phyloP scores from a whole-genome alignment of 169 alveolate species.

The Plasmodium relictum region DNA sequence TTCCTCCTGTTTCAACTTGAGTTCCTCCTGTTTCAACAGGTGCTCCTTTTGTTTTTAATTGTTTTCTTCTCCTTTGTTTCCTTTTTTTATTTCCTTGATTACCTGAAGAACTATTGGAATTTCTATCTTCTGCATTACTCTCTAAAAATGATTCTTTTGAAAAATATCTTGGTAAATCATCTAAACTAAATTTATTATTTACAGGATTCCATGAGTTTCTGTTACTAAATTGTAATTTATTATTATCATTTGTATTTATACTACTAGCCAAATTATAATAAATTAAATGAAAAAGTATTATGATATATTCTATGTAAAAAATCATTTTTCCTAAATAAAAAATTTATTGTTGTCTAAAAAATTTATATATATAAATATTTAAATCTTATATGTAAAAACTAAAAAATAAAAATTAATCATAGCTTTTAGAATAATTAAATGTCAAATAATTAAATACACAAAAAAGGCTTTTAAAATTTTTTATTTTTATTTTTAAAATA shows the following conservation, averaged over 20 bases:
- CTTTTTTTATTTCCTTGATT: no score
- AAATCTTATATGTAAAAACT: neutral
- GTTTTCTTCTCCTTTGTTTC: no score
- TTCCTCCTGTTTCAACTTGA: no score
- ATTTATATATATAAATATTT: neutral
- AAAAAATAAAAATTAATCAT: no score
- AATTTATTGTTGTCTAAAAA: neutral
- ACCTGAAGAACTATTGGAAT: neutral
- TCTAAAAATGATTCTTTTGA: slow-evolving; percentile 4
- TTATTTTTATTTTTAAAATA: no score
- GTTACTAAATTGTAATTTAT: neutral
- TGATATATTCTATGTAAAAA: neutral
- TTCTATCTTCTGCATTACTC: neutral
- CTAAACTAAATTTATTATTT: neutral
- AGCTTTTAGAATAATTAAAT: no score
- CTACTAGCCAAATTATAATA: neutral
- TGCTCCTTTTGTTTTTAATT: no score
- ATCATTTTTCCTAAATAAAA: neutral
- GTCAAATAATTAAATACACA: no score
- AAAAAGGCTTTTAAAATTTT: no score
- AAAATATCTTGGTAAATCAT: neutral
- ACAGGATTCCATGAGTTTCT: neutral
- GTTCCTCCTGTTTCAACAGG: no score
- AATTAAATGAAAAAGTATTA: neutral
- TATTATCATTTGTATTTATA: neutral